Evolutionary conservation across 768 basidiomycete species (phyloP), one percentile per base, ranked within the genome.

Genomic region (Kwoniella shandongensis): DNA sequence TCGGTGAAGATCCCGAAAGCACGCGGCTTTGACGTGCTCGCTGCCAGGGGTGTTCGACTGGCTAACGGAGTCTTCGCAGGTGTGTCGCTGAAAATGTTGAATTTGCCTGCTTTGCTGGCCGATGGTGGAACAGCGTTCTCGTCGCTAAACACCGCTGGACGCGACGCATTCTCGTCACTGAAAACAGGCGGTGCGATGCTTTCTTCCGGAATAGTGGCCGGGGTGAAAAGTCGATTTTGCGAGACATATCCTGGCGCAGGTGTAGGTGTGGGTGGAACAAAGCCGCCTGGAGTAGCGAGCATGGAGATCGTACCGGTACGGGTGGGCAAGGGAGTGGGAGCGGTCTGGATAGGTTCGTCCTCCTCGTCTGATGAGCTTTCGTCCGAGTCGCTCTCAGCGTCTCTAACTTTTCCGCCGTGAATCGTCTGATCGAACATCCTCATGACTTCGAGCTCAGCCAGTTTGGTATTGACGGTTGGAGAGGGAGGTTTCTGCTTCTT

Each of bases 381-480:
- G 25, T 68, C 67, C n/a, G 63, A 62, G 35, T 65, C 57, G 42
- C 69, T 50, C 57, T 69, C 71, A 1, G 59, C 55, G 26, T 65
- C 59, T 49, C 65, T 63, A 6, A 59, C 42, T 32, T 67, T 66
- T 18, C 67, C 74, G 25, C 74, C 75, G 44, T 75, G 72, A 32
- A 79, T 71, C 15, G 79, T 79, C 48, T 77, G 75, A 74, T 96
- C 94, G 74, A 92, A 98, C 87, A 98, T 91, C 50, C 86, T 88
- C 78, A 93, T 91, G 39, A 98, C 91, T 70, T 97, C 91, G 12
- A 85, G 88, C 30, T 96, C 81, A 3, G 96, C 96, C 62, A 91
- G 89, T 74, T 91, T 93, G 26, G 96, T 99, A 74, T 96, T 96
- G 66, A 98, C 91, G 0, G 96, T 99, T 5, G 98, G 80, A 0